Conservation (phyloP, 2,329 filamentous ascomycete species). For the Metarhizium sp. region DNA sequence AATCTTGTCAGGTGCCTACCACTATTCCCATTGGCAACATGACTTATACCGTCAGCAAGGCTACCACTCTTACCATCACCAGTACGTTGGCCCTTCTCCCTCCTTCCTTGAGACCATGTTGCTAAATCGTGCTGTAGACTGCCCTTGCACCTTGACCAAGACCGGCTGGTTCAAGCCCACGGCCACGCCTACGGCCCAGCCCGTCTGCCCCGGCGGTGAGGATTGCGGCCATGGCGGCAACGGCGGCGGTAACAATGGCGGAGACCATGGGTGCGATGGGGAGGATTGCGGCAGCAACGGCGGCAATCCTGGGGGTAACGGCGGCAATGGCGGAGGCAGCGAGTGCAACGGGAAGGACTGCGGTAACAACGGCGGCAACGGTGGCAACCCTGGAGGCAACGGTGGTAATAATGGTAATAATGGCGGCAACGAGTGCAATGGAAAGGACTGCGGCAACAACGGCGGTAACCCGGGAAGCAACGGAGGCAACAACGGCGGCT, state of each 20-base stretch:
- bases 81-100: neutral
- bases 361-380: neutral
- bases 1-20: neutral
- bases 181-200: neutral
- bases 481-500: too few species aligned
- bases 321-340: neutral
- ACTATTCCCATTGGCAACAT: neutral
- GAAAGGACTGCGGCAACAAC: too few species aligned
- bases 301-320: neutral
- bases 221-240: neutral
- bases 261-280: neutral
- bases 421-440: neutral
- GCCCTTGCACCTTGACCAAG: neutral
- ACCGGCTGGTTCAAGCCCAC: neutral
- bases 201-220: neutral
- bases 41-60: neutral
- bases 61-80: neutral
- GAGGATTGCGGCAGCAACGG: neutral
- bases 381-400: neutral
- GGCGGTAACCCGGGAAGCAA: too few species aligned
- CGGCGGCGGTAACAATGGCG: neutral
- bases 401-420: neutral
- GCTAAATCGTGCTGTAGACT: neutral
- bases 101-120: neutral
- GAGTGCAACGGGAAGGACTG: neutral